Conservation (phyloP, 495 filamentous ascomycete genomes). For the Pyrenopolyporus hunteri region DNA sequence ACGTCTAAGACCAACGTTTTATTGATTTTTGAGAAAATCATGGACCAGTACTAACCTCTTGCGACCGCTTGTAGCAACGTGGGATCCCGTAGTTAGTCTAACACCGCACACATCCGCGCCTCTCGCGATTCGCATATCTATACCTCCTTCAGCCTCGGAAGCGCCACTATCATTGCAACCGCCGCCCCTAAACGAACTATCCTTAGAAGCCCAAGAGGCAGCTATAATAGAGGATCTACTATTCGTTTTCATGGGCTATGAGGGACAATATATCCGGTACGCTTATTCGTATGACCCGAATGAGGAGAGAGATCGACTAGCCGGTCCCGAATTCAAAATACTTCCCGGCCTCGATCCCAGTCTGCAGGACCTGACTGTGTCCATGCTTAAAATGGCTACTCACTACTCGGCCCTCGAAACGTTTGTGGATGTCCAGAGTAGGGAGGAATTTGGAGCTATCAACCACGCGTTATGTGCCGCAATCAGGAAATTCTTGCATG, state of each 20-base stretch:
- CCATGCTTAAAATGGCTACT: slow-evolving; percentile 94
- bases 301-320: slow-evolving; percentile 82
- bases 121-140: slow-evolving; percentile 82
- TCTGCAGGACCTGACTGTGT: slow-evolving; percentile 80
- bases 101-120: slow-evolving; percentile 87
- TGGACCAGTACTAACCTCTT: slow-evolving; percentile 20
- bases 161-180: slow-evolving; percentile 77
- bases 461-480: slow-evolving; percentile 95
- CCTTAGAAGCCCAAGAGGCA: slow-evolving; percentile 80
- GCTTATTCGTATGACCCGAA: slow-evolving; percentile 78
- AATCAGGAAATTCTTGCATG: slow-evolving; percentile 87
- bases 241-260: slow-evolving; percentile 98
- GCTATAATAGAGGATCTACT: slow-evolving; percentile 88
- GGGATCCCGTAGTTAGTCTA: slow-evolving; percentile 83
- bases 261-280: slow-evolving; percentile 95
- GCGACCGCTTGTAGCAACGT: slow-evolving; percentile 46
- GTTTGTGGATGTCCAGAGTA: slow-evolving; percentile 91
- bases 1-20: slow-evolving; percentile 13
- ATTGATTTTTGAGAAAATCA: background rate
- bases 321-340: slow-evolving; percentile 80
- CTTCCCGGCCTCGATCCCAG: slow-evolving; percentile 87
- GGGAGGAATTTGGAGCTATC: slow-evolving; percentile 93
- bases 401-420: slow-evolving; percentile 89
- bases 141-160: slow-evolving; percentile 76
- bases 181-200: slow-evolving; percentile 70